These are phyloP conservation scores for Prinsepia uniflora DNA, from an alignment of 306 rosid species.

Conservation along the genomic window DNA sequence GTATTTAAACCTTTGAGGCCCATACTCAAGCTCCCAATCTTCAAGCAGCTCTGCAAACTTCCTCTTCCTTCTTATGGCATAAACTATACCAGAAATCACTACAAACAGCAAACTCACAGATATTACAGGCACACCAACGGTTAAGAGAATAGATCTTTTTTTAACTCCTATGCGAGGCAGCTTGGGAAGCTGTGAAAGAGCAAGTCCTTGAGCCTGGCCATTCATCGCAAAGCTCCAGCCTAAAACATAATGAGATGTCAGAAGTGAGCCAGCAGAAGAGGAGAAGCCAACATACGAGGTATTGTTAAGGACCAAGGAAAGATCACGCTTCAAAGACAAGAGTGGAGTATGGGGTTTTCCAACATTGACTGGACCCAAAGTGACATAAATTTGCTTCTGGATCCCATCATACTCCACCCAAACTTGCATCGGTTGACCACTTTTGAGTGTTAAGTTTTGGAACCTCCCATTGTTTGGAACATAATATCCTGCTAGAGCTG, in stretches of 20 bases:
- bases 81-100: conserved; percentile 7
- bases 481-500: conserved; percentile 44
- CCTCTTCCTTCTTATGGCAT: conserved; percentile 15
- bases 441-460: conserved; percentile 36
- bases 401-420: conserved; percentile 67
- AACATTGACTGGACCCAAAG: conserved; percentile 41
- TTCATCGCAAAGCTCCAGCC: conserved; percentile 38
- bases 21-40: conserved; percentile 39
- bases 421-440: conserved; percentile 46
- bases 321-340: conserved; percentile 25
- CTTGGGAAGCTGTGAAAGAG: conserved; percentile 23
- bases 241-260: conserved; percentile 24
- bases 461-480: not conserved
- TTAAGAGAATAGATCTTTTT: not conserved
- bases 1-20: conserved; percentile 28
- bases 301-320: conserved; percentile 20
- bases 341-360: conserved; percentile 41
- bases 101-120: conserved; percentile 15
- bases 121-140: conserved; percentile 30
- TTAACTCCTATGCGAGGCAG: conserved; percentile 13
- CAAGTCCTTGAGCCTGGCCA: conserved; percentile 24
- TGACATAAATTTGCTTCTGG: conserved; percentile 39
- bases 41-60: conserved; percentile 26
- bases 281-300: conserved; percentile 35
- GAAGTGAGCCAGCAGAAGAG: conserved; percentile 30